Evolutionary conservation across 768 basidiomycete genomes (phyloP).

Genomic region (Rhizopogon rudus): DNA sequence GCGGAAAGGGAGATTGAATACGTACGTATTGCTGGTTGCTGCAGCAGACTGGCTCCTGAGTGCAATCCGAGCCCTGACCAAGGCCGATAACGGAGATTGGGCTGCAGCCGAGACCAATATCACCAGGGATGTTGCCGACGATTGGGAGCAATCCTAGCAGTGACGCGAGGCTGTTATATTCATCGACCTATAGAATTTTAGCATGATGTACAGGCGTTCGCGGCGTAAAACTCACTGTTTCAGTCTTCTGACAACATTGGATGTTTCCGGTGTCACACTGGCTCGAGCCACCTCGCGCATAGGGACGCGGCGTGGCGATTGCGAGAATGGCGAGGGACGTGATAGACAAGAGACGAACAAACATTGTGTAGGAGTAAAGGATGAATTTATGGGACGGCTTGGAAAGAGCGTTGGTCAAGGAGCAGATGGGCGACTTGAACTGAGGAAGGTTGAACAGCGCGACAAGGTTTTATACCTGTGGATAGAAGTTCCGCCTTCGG

Average conservation of each 20-base stretch:
- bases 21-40: constrained; percentile 14
- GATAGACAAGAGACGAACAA: constrained; percentile 14
- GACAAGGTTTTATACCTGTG: not conserved
- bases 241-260: constrained; percentile 15
- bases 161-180: not conserved
- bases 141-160: constrained; percentile 6
- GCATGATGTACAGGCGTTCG: not conserved
- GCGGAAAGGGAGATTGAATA: not conserved
- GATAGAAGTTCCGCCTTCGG: not conserved
- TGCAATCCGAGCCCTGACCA: constrained; percentile 14
- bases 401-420: not conserved
- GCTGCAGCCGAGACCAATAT: constrained; percentile 18
- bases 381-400: not conserved
- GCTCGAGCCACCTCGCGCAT: constrained; percentile 3
- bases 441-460: not conserved
- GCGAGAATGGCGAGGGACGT: constrained; percentile 13
- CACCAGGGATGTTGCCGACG: constrained; percentile 13
- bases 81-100: constrained; percentile 16
- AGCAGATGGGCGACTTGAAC: not conserved
- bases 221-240: constrained; percentile 12
- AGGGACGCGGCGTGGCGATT: constrained; percentile 18
- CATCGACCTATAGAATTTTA: constrained; percentile 7
- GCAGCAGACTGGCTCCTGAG: constrained; percentile 24
- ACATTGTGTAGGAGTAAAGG: constrained; percentile 10
- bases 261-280: constrained; percentile 16